Conservation (phyloP, 2,329 filamentous ascomycete genomes). For the Aureobasidium lini region DNA sequence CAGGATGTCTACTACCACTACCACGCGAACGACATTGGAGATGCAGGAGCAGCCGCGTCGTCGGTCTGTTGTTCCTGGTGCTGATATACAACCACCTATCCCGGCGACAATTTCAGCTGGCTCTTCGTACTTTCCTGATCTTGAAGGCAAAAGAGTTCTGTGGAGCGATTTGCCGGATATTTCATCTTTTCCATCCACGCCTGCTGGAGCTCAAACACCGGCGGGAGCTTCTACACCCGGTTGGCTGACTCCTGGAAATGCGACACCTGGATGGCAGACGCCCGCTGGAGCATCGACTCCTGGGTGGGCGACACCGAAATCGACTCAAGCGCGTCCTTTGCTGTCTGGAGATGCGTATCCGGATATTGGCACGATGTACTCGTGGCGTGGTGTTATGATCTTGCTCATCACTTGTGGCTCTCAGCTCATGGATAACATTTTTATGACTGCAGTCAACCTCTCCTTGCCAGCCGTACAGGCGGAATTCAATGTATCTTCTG, state of each 20-base stretch:
- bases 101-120: neutral
- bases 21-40: neutral
- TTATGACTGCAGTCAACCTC: slow-evolving; percentile 34
- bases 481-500: slow-evolving; percentile 29
- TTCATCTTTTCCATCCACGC: neutral
- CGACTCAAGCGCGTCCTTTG: neutral
- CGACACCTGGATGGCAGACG: slow-evolving; percentile 4
- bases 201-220: neutral
- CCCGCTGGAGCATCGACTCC: slow-evolving; percentile 4
- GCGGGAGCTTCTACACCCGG: neutral
- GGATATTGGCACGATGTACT: slow-evolving; percentile 30
- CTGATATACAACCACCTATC: neutral
- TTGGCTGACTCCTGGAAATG: neutral
- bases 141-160: neutral
- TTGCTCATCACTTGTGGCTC: slow-evolving; percentile 36
- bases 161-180: neutral
- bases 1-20: neutral
- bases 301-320: neutral
- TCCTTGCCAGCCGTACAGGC: slow-evolving; percentile 35
- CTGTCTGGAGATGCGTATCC: slow-evolving; percentile 18
- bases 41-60: neutral
- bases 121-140: slow-evolving; percentile 1
- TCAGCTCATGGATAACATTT: slow-evolving; percentile 38
- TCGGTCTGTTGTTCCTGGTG: neutral
- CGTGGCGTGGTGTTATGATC: slow-evolving; percentile 33